These are phyloP conservation scores for Dipteronia sinensis DNA, from an alignment of 345 rosid genomes.

Conservation along the genomic window DNA sequence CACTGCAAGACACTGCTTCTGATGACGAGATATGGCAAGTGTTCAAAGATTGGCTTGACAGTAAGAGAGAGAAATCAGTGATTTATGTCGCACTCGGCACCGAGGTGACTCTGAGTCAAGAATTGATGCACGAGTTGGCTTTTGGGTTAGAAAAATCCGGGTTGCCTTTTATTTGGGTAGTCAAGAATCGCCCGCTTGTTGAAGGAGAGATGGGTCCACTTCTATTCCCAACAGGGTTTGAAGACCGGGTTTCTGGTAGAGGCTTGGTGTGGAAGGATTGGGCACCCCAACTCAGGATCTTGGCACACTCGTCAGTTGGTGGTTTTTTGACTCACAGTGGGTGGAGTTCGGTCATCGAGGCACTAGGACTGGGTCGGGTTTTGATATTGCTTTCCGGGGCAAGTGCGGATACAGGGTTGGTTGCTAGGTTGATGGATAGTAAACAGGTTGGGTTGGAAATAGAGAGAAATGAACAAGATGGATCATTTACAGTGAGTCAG, in stretches of 20 bases:
- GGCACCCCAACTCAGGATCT: constrained; percentile 29
- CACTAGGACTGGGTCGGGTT: constrained; percentile 21
- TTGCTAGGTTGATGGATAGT: too few relatives aligned
- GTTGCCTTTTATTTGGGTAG: constrained; percentile 30
- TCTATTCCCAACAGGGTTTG: constrained; percentile 16
- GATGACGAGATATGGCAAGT: constrained; percentile 1
- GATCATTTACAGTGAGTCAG: constrained; percentile 24
- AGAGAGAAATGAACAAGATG: constrained; percentile 23
- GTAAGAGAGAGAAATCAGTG: not conserved
- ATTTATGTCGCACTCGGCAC: constrained; percentile 27
- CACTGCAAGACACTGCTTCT: not conserved
- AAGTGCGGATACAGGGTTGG: constrained; percentile 18
- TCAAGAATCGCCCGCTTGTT: constrained; percentile 7
- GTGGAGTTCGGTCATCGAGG: constrained; percentile 31
- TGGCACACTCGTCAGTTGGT: constrained; percentile 28
- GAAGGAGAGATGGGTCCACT: not conserved
- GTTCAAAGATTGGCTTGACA: not conserved
- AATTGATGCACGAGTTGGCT: constrained; percentile 26
- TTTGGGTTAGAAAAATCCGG: constrained; percentile 27
- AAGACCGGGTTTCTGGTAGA: constrained; percentile 3
- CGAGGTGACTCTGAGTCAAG: constrained; percentile 20
- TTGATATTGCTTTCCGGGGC: constrained; percentile 18
- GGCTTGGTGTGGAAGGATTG: constrained; percentile 27
- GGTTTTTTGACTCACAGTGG: constrained; percentile 38
- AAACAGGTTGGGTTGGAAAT: too few relatives aligned